Conservation (phyloP, 2,329 filamentous ascomycete species). For the Taxawa tesnikishii region DNA sequence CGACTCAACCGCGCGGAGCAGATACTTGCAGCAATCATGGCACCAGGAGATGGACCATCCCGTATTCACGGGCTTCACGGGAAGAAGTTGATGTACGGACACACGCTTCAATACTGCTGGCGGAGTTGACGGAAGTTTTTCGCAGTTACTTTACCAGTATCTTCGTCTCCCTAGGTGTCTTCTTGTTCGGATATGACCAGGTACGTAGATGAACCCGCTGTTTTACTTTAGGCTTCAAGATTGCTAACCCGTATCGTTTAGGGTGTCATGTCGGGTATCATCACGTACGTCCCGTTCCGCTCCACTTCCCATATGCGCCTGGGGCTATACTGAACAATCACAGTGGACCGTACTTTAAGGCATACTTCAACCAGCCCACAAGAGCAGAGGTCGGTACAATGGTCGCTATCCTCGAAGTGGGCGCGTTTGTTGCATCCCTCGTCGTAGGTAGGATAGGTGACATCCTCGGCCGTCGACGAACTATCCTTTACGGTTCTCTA, state of each 20-base stretch:
- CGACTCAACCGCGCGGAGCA: constrained; percentile 56
- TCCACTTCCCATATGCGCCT: constrained; percentile 1
- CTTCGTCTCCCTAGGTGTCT: constrained; percentile 74
- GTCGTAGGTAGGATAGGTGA: constrained; percentile 81
- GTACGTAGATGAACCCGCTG: too few species aligned
- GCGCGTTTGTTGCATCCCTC: constrained; percentile 82
- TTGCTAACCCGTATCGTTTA: too few species aligned
- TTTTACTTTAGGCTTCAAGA: too few species aligned
- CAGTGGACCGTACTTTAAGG: constrained; percentile 76
- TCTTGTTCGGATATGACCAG: constrained; percentile 82
- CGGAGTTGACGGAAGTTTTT: constrained; percentile 6
- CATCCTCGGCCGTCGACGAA: constrained; percentile 75
- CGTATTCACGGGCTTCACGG: constrained; percentile 87
- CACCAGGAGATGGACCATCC: constrained; percentile 53
- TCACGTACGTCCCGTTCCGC: constrained; percentile 44
- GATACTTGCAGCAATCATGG: constrained; percentile 74
- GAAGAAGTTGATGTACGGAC: constrained; percentile 71
- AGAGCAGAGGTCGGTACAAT: constrained; percentile 86
- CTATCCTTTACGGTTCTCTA: constrained; percentile 85
- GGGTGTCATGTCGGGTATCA: constrained; percentile 74
- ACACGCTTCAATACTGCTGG: constrained; percentile 20
- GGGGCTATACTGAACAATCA: constrained; percentile 12
- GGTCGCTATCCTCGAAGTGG: constrained; percentile 92
- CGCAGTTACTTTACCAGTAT: constrained; percentile 87
- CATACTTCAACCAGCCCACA: constrained; percentile 85